Evolutionary conservation across 352 stramenopile species (phyloP).

Genomic region (Pythium insidiosum): DNA sequence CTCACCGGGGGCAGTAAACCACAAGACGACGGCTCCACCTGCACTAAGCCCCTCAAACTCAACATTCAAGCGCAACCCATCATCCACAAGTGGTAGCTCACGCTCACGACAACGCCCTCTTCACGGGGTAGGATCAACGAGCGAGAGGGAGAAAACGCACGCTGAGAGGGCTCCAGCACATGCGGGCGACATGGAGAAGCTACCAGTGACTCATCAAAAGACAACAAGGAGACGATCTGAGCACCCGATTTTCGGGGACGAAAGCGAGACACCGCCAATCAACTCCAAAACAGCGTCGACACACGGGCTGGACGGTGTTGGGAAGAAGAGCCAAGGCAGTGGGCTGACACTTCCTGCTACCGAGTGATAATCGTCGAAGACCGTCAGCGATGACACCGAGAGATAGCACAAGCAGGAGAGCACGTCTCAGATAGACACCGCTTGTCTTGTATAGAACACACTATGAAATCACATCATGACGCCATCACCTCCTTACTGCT

Average conservation of each 20-base stretch:
- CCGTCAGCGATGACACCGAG: too few species aligned
- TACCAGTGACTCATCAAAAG: conserved; percentile 40
- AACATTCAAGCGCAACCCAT: conserved; percentile 47
- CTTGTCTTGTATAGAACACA: not conserved
- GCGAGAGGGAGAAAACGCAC: conserved; percentile 29
- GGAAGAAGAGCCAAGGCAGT: conserved; percentile 3
- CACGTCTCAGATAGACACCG: too few species aligned
- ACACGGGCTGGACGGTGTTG: conserved; percentile 2
- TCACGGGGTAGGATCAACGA: conserved; percentile 1
- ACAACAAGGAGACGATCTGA: conserved; percentile 35
- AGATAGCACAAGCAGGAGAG: too few species aligned
- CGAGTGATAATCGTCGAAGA: too few species aligned
- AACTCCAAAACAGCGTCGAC: conserved; percentile 1
- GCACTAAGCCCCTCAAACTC: conserved; percentile 7
- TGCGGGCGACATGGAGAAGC: conserved; percentile 28
- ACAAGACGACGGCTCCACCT: not conserved
- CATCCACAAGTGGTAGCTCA: conserved; percentile 25
- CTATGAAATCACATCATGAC: conserved; percentile 6
- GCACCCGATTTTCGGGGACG: conserved; percentile 18
- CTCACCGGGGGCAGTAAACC: not conserved
- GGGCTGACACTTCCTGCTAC: conserved; percentile 1
- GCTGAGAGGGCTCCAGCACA: conserved; percentile 34
- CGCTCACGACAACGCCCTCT: conserved; percentile 22
- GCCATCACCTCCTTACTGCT: conserved; percentile 1
- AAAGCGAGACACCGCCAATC: conserved; percentile 14